Conservation (phyloP, 495 filamentous ascomycete genomes). For the Haplographium delicatum region DNA sequence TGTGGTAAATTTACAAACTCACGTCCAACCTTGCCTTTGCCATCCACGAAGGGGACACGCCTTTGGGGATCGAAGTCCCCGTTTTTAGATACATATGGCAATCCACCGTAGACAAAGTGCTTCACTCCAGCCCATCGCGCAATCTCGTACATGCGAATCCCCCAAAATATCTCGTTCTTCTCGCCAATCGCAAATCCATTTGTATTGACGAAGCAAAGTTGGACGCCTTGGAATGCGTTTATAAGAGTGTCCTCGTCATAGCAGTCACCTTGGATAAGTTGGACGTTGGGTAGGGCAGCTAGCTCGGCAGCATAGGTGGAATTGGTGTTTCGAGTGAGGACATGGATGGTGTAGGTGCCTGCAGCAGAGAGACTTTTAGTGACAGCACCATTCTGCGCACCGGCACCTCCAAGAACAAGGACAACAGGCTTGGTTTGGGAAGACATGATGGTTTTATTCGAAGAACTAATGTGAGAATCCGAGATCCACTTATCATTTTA, state of each 20-base stretch:
- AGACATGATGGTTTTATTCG: no score
- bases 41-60: not conserved
- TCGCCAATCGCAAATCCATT: not conserved
- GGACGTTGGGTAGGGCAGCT: conserved; percentile 30
- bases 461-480: no score
- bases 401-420: no score
- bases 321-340: conserved; percentile 42
- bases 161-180: not conserved
- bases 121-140: not conserved
- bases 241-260: conserved; percentile 33
- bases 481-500: no score
- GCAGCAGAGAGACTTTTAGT: conserved; percentile 39
- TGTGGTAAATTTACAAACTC: not conserved
- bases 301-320: conserved; percentile 37
- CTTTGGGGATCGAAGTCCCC: not conserved
- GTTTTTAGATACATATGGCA: not conserved
- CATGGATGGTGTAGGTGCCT: conserved; percentile 36
- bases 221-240: conserved; percentile 1
- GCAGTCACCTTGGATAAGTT: conserved; percentile 31
- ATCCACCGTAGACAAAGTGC: not conserved
- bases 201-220: not conserved
- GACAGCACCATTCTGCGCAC: no score
- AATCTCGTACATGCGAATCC: not conserved
- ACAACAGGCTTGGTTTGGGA: no score
- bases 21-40: not conserved